Percentiles rank a stretch among this genome's conserved stretches.
phyloP scores from a whole-genome alignment of 257 asterid genomes.

The Ilex asprella region DNA sequence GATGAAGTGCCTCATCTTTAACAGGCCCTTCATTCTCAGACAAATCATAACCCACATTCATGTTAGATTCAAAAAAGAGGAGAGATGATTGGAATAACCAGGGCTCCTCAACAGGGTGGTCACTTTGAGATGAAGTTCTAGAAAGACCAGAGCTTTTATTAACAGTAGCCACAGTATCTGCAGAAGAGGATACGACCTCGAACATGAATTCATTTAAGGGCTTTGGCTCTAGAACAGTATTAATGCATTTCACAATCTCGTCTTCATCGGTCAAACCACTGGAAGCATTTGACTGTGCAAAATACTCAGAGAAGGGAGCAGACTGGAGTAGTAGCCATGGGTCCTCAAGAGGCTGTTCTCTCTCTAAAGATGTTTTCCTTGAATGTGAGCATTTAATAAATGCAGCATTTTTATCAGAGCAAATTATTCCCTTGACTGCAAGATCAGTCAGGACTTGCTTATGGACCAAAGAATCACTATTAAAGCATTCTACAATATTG shows the following conservation, averaged over 20 bases:
- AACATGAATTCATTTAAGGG: slow-evolving; percentile 16
- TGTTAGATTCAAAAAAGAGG: slow-evolving; percentile 15
- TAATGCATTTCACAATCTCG: slow-evolving; percentile 26
- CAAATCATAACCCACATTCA: slow-evolving; percentile 21
- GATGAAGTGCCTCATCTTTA: slow-evolving; percentile 28
- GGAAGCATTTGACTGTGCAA: slow-evolving; percentile 28
- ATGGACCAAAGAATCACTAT: slow-evolving; percentile 32
- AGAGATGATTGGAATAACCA: slow-evolving; percentile 53
- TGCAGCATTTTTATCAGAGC: slow-evolving; percentile 15
- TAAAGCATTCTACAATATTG: slow-evolving; percentile 33
- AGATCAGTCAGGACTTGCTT: slow-evolving; percentile 29
- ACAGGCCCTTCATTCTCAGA: slow-evolving; percentile 17
- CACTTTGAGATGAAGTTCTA: slow-evolving; percentile 15
- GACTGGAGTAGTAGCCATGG: slow-evolving; percentile 75
- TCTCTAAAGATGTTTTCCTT: slow-evolving; percentile 20
- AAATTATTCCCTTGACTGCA: slow-evolving; percentile 8
- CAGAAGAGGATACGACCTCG: slow-evolving; percentile 22
- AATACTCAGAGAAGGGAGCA: slow-evolving; percentile 28
- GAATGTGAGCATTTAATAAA: slow-evolving; percentile 25
- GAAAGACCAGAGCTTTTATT: slow-evolving; percentile 17
- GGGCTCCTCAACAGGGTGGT: slow-evolving; percentile 82
- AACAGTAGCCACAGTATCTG: slow-evolving; percentile 18
- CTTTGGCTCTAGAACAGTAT: slow-evolving; percentile 27
- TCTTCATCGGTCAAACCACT: slow-evolving; percentile 20
- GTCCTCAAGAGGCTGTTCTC: slow-evolving; percentile 58